phyloP scores from a whole-genome alignment of 2,329 filamentous ascomycete genomes.

The Tolypocladium cylindrosporum region DNA sequence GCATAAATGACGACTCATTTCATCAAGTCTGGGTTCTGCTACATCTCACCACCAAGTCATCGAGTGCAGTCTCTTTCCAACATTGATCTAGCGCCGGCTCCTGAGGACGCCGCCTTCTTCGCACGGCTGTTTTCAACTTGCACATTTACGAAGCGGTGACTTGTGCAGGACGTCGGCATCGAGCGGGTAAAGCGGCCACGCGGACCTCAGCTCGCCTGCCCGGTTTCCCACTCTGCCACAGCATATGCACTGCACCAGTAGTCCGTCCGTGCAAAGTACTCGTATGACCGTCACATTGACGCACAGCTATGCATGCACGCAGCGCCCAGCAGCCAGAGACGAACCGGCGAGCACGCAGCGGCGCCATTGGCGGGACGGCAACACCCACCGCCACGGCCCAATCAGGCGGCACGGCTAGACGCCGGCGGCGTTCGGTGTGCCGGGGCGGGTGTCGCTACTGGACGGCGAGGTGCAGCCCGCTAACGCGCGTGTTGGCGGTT shows the following conservation, averaged over 20 bases:
- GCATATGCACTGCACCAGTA: neutral
- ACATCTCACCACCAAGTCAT: neutral
- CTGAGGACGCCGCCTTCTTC: neutral
- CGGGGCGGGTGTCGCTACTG: slow-evolving; percentile 2
- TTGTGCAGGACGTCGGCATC: neutral
- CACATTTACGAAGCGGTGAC: neutral
- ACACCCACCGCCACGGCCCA: slow-evolving; percentile 3
- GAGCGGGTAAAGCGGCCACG: neutral
- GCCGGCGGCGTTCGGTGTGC: slow-evolving; percentile 7
- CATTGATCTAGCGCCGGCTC: neutral
- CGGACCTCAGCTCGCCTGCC: neutral
- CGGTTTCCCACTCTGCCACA: too few relatives aligned
- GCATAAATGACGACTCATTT: neutral
- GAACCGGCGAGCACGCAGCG: neutral
- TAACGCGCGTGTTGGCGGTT: neutral
- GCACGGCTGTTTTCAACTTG: neutral
- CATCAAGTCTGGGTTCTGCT: neutral
- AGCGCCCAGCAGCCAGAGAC: neutral
- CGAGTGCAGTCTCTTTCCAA: neutral
- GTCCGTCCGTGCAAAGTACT: neutral
- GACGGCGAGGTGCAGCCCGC: neutral
- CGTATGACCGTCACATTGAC: neutral
- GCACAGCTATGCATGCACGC: neutral
- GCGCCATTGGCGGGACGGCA: neutral
- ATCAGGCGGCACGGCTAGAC: slow-evolving; percentile 12